Conservation (phyloP, 345 rosid genomes). For the Kernera saxatilis region DNA sequence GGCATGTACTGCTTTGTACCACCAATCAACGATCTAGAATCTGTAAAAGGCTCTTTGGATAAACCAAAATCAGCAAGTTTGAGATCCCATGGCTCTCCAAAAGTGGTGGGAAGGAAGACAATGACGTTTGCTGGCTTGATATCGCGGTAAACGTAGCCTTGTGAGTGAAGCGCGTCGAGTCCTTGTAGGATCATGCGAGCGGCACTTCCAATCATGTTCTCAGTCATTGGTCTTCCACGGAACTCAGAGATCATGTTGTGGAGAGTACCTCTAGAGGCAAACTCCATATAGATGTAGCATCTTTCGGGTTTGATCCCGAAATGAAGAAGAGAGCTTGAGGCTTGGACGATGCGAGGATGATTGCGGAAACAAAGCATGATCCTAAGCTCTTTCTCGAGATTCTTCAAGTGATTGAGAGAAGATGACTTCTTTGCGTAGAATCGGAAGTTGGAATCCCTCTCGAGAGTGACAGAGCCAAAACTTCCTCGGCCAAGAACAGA, state of each 20-base stretch:
- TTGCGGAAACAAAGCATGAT: not conserved
- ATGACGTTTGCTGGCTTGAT: constrained; percentile 11
- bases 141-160: constrained; percentile 3
- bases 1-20: constrained; percentile 10
- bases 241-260: not conserved
- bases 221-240: not conserved
- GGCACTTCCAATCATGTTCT: not conserved
- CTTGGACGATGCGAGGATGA: constrained; percentile 6
- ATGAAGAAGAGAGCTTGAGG: not conserved
- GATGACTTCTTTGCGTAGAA: not conserved
- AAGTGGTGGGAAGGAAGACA: not conserved
- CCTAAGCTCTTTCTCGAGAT: not conserved
- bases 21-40: not conserved
- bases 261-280: constrained; percentile 4
- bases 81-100: not conserved
- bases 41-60: not conserved
- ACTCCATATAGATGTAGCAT: constrained; percentile 5
- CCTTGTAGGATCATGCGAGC: constrained; percentile 12
- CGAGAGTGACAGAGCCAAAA: not conserved
- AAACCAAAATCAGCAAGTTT: constrained; percentile 11
- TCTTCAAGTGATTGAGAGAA: not conserved
- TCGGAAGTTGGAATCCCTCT: not conserved
- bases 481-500: constrained; percentile 5
- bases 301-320: not conserved
- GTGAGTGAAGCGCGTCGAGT: constrained; percentile 1